Percentiles rank a stretch among this genome's conserved stretches.
These are phyloP conservation scores for Xylariaceae sp. DNA, from an alignment of 2,329 filamentous ascomycete species.

Conservation along the genomic window DNA sequence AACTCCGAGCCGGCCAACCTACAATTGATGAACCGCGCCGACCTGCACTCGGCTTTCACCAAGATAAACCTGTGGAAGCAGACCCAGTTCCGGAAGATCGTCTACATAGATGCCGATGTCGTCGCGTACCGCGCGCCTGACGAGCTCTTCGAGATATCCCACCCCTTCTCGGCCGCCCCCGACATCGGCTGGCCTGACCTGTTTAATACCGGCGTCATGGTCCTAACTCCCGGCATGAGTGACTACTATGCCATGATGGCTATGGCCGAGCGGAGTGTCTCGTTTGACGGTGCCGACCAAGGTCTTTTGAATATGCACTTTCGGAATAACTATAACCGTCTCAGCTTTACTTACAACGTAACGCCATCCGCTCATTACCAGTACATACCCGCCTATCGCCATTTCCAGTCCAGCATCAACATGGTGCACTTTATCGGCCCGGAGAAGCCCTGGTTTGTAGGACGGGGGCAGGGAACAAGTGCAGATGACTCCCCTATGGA, in stretches of 20 bases:
- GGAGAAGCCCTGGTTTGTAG: slow-evolving; percentile 79
- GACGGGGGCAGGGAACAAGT: slow-evolving; percentile 40
- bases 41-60: slow-evolving; percentile 88
- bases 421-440: slow-evolving; percentile 92
- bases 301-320: slow-evolving; percentile 94
- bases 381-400: slow-evolving; percentile 88
- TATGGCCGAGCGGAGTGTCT: slow-evolving; percentile 78
- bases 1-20: slow-evolving; percentile 76
- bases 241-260: slow-evolving; percentile 81
- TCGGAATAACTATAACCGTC: slow-evolving; percentile 69
- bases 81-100: slow-evolving; percentile 81
- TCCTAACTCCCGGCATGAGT: slow-evolving; percentile 73
- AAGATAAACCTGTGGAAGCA: slow-evolving; percentile 94
- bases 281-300: slow-evolving; percentile 95
- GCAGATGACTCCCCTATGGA: slow-evolving; percentile 60
- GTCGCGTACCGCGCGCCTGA: slow-evolving; percentile 87
- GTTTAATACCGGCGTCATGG: slow-evolving; percentile 98
- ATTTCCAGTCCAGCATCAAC: slow-evolving; percentile 84
- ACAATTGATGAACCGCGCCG: slow-evolving; percentile 82
- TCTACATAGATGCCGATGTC: slow-evolving; percentile 91
- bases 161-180: slow-evolving; percentile 65
- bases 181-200: slow-evolving; percentile 98
- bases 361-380: slow-evolving; percentile 96
- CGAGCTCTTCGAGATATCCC: slow-evolving; percentile 69
- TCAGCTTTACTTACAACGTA: slow-evolving; percentile 95